These are phyloP conservation scores for Citrullus mucosospermus DNA, from an alignment of 306 rosid genomes.

Conservation along the genomic window DNA sequence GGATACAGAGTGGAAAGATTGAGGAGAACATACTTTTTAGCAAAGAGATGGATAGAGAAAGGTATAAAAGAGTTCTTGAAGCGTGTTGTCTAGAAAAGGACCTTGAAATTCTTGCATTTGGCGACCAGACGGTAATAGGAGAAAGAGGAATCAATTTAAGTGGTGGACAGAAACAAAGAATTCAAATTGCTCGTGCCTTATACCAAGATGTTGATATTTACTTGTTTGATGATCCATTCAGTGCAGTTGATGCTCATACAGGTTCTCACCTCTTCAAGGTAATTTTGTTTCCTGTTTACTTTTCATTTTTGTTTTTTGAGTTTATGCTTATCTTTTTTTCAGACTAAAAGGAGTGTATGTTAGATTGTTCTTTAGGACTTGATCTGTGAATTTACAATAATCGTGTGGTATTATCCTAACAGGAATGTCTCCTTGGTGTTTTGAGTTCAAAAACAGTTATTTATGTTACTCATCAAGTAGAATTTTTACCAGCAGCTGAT, in stretches of 20 bases:
- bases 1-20: conserved; percentile 83
- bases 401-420: conserved; percentile 4
- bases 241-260: conserved; percentile 94
- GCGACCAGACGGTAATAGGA: conserved; percentile 78
- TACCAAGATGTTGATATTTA: conserved; percentile 78
- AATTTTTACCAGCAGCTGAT: conserved; percentile 80
- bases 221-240: conserved; percentile 84
- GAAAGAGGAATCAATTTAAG: conserved; percentile 87
- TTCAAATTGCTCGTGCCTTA: conserved; percentile 72
- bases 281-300: neutral
- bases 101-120: conserved; percentile 55
- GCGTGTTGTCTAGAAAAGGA: conserved; percentile 68
- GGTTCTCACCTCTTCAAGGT: conserved; percentile 83
- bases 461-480: conserved; percentile 82
- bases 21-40: conserved; percentile 73
- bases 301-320: neutral
- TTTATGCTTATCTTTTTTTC: neutral
- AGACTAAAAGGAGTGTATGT: neutral
- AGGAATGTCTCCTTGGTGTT: conserved; percentile 77
- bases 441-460: conserved; percentile 63
- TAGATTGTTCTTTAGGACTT: neutral
- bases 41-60: conserved; percentile 54
- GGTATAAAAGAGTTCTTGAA: conserved; percentile 57
- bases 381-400: neutral
- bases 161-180: conserved; percentile 83